These are phyloP conservation scores for Petunia secreta DNA, from an alignment of 257 asterid species.

Conservation along the genomic window DNA sequence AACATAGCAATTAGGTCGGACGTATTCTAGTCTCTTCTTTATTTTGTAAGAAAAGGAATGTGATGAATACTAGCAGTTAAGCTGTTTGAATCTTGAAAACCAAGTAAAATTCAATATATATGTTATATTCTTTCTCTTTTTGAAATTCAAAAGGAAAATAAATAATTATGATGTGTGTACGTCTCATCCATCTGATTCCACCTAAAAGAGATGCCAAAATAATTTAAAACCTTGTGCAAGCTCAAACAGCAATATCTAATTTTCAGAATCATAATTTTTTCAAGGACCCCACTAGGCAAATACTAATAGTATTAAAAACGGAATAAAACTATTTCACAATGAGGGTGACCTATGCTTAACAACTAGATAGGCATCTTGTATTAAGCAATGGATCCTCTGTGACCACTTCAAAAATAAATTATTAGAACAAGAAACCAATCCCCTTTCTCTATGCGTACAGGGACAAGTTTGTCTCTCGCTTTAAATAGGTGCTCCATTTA, in stretches of 20 bases:
- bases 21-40: constrained; percentile 20
- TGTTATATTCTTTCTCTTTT: too few species aligned
- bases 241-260: constrained; percentile 29
- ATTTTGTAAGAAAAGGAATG: constrained; percentile 33
- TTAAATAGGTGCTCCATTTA: constrained; percentile 28
- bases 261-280: constrained; percentile 32
- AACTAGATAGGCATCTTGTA: constrained; percentile 31
- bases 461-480: constrained; percentile 30
- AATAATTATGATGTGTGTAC: constrained; percentile 9
- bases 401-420: constrained; percentile 22
- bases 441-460: constrained; percentile 30
- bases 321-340: constrained; percentile 30
- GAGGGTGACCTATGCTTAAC: constrained; percentile 25
- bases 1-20: constrained; percentile 35
- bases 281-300: constrained; percentile 27
- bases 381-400: constrained; percentile 21
- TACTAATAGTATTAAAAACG: not conserved
- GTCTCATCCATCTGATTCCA: constrained; percentile 20
- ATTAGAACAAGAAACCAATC: constrained; percentile 29
- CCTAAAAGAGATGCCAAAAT: not conserved
- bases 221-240: constrained; percentile 1
- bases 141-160: not conserved
- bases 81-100: constrained; percentile 35
- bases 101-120: constrained; percentile 26
- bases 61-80: constrained; percentile 27